A percentile compares a stretch with the other conserved stretches of the same genome.
Conservation (phyloP, 176 grass and related monocot genomes). For the Aegilops bicornis region DNA sequence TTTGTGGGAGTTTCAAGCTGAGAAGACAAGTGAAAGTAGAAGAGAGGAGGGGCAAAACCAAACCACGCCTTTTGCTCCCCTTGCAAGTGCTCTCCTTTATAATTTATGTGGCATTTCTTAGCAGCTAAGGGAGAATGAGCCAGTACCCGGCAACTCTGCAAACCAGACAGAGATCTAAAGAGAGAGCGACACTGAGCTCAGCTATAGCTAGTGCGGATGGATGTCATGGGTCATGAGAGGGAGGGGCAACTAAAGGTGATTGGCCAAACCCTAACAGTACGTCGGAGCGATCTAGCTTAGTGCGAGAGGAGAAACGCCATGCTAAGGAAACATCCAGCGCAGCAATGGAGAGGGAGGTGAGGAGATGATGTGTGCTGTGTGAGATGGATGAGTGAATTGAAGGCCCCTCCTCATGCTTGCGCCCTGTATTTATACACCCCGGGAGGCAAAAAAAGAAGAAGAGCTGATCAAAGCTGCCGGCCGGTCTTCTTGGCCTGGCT, state of each 20-base stretch:
- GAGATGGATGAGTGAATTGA: neutral
- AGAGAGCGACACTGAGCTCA: conserved; percentile 16
- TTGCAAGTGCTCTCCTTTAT: conserved; percentile 47
- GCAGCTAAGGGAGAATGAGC: conserved; percentile 48
- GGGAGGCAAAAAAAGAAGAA: conserved; percentile 12
- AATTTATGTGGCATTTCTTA: conserved; percentile 64
- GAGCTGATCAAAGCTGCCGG: conserved; percentile 33
- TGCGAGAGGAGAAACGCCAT: conserved; percentile 28
- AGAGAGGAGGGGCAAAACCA: conserved; percentile 25
- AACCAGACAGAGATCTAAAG: conserved; percentile 23
- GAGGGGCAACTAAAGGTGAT: conserved; percentile 28
- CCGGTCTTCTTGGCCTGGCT: conserved; percentile 14
- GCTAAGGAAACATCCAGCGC: conserved; percentile 39
- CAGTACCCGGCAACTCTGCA: conserved; percentile 12
- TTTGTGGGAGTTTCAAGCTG: neutral
- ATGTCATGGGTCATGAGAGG: conserved; percentile 33
- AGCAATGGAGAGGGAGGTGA: neutral
- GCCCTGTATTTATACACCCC: conserved; percentile 61
- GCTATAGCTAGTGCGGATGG: conserved; percentile 35
- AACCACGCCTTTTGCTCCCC: conserved; percentile 35
- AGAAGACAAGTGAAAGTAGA: conserved; percentile 16
- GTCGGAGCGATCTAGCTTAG: neutral
- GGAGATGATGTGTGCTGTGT: neutral
- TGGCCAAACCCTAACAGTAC: conserved; percentile 54
- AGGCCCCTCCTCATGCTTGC: conserved; percentile 26